Evolutionary conservation across 805 yeast genomes (phyloP).

Genomic region (Kuraishia piskuri): DNA sequence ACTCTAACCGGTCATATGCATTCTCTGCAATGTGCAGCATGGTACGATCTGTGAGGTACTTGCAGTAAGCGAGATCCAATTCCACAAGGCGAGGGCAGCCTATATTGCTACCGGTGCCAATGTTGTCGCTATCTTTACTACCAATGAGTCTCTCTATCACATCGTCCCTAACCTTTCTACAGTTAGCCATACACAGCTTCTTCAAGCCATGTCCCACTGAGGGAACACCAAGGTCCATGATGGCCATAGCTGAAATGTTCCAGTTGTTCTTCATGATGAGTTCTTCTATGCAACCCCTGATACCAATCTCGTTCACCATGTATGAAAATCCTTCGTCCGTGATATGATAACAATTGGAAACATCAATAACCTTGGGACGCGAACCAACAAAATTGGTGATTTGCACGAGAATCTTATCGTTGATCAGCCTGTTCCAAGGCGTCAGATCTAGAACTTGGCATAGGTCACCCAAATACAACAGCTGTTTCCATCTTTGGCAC

Average conservation of each 20-base stretch:
- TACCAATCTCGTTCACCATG: constrained; percentile 63
- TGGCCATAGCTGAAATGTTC: constrained; percentile 76
- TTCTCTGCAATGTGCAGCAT: constrained; percentile 55
- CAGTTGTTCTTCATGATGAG: constrained; percentile 62
- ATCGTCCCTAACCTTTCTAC: constrained; percentile 62
- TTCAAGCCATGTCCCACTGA: constrained; percentile 51
- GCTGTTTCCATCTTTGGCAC: constrained; percentile 61
- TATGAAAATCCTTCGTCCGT: constrained; percentile 70
- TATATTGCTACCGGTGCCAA: constrained; percentile 11
- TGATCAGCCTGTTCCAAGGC: constrained; percentile 52
- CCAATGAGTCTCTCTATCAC: constrained; percentile 67
- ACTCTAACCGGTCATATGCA: constrained; percentile 45
- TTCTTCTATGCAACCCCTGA: constrained; percentile 45
- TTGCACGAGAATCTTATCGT: constrained; percentile 43
- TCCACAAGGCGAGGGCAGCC: constrained; percentile 55
- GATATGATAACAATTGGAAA: constrained; percentile 69
- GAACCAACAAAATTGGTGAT: constrained; percentile 67
- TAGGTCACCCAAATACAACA: constrained; percentile 46
- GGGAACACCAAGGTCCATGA: constrained; percentile 66
- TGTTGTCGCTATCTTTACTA: constrained; percentile 14
- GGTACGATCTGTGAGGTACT: constrained; percentile 59
- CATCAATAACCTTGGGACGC: constrained; percentile 50
- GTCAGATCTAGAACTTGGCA: constrained; percentile 46
- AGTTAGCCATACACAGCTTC: constrained; percentile 60
- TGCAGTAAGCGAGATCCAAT: constrained; percentile 64